These are phyloP conservation scores for Arabis hirsuta DNA, from an alignment of 345 rosid species.

Conservation along the genomic window DNA sequence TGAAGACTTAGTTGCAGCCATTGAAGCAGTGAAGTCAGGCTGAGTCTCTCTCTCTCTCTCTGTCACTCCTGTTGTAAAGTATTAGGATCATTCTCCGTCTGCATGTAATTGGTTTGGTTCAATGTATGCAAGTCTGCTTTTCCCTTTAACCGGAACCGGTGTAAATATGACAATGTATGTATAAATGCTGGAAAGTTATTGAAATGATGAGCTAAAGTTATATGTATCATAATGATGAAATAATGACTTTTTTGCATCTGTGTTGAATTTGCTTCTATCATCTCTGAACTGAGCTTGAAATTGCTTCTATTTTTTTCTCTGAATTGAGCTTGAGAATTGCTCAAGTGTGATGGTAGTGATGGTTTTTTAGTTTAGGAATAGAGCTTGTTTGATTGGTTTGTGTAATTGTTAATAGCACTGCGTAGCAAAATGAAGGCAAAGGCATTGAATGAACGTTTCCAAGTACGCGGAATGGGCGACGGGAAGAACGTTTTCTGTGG, in stretches of 20 bases:
- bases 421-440: constrained; percentile 96
- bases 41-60: constrained; percentile 50
- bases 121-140: constrained; percentile 21
- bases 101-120: constrained; percentile 28
- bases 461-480: constrained; percentile 83
- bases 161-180: constrained; percentile 20
- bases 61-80: constrained; percentile 33
- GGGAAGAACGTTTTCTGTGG: constrained; percentile 79
- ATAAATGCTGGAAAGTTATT: constrained; percentile 14
- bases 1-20: constrained; percentile 75
- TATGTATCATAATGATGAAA: too few relatives aligned
- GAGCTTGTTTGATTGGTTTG: constrained; percentile 1
- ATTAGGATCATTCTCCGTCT: constrained; percentile 27
- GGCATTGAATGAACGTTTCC: constrained; percentile 71
- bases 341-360: not conserved
- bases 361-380: not conserved
- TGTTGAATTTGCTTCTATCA: too few relatives aligned
- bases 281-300: too few relatives aligned
- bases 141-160: constrained; percentile 18
- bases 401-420: constrained; percentile 53
- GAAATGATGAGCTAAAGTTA: constrained; percentile 2
- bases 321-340: constrained; percentile 4
- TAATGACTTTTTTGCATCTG: too few relatives aligned
- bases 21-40: constrained; percentile 67
- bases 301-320: not conserved